Evolutionary conservation across 345 rosid genomes (phyloP).

Genomic region (Sisymbrium irio): DNA sequence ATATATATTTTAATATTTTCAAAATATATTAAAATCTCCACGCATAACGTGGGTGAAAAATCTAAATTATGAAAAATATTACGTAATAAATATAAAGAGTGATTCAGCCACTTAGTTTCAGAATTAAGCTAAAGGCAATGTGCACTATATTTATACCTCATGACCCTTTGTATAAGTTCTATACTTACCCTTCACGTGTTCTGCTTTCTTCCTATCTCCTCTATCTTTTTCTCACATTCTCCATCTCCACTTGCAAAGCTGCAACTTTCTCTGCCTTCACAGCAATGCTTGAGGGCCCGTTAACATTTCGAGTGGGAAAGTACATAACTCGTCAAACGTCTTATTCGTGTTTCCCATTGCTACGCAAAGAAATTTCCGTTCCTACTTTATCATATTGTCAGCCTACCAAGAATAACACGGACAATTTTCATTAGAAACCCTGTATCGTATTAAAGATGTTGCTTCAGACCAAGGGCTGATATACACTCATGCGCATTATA

Average conservation of each 20-base stretch:
- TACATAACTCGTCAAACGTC: slow-evolving; percentile 85
- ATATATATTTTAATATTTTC: too few species aligned
- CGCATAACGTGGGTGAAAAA: too few species aligned
- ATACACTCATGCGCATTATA: background rate
- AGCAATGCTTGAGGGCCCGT: slow-evolving; percentile 92
- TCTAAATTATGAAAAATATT: too few species aligned
- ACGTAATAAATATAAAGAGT: too few species aligned
- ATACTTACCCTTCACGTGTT: slow-evolving; percentile 70
- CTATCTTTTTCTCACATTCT: slow-evolving; percentile 66
- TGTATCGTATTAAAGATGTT: background rate
- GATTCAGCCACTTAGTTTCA: background rate
- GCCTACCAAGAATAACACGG: slow-evolving; percentile 50
- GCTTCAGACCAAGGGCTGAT: slow-evolving; percentile 6
- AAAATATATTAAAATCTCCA: too few species aligned
- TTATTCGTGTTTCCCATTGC: slow-evolving; percentile 92
- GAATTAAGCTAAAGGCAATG: background rate
- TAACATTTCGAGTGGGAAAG: slow-evolving; percentile 87
- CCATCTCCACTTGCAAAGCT: slow-evolving; percentile 79
- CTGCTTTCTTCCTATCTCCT: slow-evolving; percentile 80
- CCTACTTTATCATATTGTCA: slow-evolving; percentile 62
- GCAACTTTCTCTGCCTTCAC: slow-evolving; percentile 83
- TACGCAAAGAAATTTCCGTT: slow-evolving; percentile 61
- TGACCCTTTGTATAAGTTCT: slow-evolving; percentile 89
- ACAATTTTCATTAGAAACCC: background rate
- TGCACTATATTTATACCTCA: slow-evolving; percentile 53